phyloP scores from a whole-genome alignment of 2,329 filamentous ascomycete genomes.

The Parastagonospora avenae region DNA sequence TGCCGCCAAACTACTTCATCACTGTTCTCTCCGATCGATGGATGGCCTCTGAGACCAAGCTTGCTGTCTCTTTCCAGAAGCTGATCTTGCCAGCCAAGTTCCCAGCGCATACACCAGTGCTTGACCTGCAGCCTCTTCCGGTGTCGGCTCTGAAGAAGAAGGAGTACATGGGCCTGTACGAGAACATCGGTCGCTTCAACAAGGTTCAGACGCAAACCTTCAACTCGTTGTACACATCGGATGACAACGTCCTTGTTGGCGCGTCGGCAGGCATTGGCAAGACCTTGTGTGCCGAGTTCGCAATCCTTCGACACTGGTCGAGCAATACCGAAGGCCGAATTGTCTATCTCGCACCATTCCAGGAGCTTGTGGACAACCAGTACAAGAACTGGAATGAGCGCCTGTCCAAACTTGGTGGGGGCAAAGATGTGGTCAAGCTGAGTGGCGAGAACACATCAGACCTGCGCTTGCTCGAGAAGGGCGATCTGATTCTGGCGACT shows the following conservation, averaged over 20 bases:
- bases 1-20: slow-evolving; percentile 99
- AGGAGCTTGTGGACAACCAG: slow-evolving; percentile 85
- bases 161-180: slow-evolving; percentile 81
- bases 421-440: slow-evolving; percentile 89
- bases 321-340: slow-evolving; percentile 74
- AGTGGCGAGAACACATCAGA: slow-evolving; percentile 92
- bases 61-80: slow-evolving; percentile 94
- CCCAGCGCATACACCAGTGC: slow-evolving; percentile 86
- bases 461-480: slow-evolving; percentile 82
- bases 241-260: slow-evolving; percentile 92
- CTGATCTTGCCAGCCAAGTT: slow-evolving; percentile 94
- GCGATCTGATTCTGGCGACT: slow-evolving; percentile 89
- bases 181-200: slow-evolving; percentile 88
- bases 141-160: slow-evolving; percentile 85
- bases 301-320: slow-evolving; percentile 86
- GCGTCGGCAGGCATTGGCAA: slow-evolving; percentile 96
- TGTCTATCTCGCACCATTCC: slow-evolving; percentile 93
- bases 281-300: slow-evolving; percentile 95
- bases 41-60: slow-evolving; percentile 96
- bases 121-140: slow-evolving; percentile 90
- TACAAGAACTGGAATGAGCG: slow-evolving; percentile 85
- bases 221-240: slow-evolving; percentile 86
- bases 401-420: slow-evolving; percentile 72
- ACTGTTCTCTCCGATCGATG: slow-evolving; percentile 92
- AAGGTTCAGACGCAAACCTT: slow-evolving; percentile 97